These are phyloP conservation scores for Saksenaea vasiformis DNA, from an alignment of 371 early-diverging fungal genomes.

Conservation along the genomic window DNA sequence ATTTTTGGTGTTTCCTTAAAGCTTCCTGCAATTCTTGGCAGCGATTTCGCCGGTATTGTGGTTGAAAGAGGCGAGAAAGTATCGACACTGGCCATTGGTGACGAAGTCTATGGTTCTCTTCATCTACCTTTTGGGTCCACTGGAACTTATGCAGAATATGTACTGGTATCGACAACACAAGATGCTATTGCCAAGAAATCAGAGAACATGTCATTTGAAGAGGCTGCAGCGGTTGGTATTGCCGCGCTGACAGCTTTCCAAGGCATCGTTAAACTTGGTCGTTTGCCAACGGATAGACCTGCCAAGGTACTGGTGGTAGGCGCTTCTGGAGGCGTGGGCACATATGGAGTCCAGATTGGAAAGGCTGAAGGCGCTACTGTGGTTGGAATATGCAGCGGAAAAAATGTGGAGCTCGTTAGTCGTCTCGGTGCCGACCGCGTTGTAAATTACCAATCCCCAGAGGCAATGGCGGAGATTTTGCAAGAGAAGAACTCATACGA, in stretches of 20 bases:
- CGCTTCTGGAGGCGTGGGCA: constrained; percentile 64
- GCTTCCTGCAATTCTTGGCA: constrained; percentile 38
- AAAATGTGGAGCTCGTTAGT: constrained; percentile 51
- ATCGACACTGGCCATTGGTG: constrained; percentile 43
- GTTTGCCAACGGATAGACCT: background rate
- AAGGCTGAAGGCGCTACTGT: constrained; percentile 58
- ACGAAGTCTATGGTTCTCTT: constrained; percentile 54
- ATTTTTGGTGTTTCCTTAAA: background rate
- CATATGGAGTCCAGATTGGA: constrained; percentile 65
- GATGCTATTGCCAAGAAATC: constrained; percentile 52
- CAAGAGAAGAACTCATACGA: constrained; percentile 37
- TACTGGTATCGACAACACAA: constrained; percentile 12
- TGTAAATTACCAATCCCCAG: constrained; percentile 54
- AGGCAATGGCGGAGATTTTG: constrained; percentile 23
- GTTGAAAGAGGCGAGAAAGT: constrained; percentile 41
- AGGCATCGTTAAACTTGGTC: constrained; percentile 27
- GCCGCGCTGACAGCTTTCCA: constrained; percentile 44
- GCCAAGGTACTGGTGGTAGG: constrained; percentile 51
- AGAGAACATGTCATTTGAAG: constrained; percentile 40
- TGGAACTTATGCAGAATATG: constrained; percentile 57
- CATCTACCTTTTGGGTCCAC: constrained; percentile 12
- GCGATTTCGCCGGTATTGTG: constrained; percentile 51
- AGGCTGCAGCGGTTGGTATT: constrained; percentile 51
- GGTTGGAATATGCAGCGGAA: constrained; percentile 63
- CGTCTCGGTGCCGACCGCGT: constrained; percentile 62